Evolutionary conservation across 139 green algal species (phyloP).

Genomic region (Zygnema circumcarinatum): DNA sequence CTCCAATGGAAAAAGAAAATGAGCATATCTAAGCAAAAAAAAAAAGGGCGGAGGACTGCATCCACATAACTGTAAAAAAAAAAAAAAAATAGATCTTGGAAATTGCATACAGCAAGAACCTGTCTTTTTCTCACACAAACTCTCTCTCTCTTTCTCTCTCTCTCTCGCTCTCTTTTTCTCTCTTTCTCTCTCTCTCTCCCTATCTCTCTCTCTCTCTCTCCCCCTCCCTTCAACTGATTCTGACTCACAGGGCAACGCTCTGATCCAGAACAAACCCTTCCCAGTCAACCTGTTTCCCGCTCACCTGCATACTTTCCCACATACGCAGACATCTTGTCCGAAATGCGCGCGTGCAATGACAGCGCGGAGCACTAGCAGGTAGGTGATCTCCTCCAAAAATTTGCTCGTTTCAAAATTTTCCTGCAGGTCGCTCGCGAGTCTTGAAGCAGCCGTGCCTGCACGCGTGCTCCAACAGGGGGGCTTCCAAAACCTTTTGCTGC

Average conservation of each 20-base stretch:
- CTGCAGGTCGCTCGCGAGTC: too few relatives aligned
- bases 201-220: not conserved
- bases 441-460: too few relatives aligned
- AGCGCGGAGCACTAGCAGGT: too few relatives aligned
- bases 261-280: not conserved
- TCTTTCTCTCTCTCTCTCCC: not conserved
- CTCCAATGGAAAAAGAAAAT: not conserved
- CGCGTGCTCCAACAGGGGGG: too few relatives aligned
- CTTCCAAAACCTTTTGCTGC: too few relatives aligned
- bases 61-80: not conserved
- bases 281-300: not conserved
- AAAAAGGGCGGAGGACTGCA: not conserved
- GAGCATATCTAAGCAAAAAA: not conserved
- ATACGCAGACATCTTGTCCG: slow-evolving; percentile 21
- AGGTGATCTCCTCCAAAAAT: too few relatives aligned
- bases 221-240: not conserved
- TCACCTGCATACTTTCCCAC: slow-evolving; percentile 38
- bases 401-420: too few relatives aligned
- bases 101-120: not conserved
- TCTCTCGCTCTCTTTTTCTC: not conserved
- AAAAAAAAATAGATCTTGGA: not conserved
- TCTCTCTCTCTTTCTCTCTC: not conserved
- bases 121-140: not conserved
- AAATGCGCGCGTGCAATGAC: not conserved
- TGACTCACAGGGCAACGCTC: not conserved